Conservation (phyloP, 768 basidiomycete genomes). For the Leccinum incarnatum region DNA sequence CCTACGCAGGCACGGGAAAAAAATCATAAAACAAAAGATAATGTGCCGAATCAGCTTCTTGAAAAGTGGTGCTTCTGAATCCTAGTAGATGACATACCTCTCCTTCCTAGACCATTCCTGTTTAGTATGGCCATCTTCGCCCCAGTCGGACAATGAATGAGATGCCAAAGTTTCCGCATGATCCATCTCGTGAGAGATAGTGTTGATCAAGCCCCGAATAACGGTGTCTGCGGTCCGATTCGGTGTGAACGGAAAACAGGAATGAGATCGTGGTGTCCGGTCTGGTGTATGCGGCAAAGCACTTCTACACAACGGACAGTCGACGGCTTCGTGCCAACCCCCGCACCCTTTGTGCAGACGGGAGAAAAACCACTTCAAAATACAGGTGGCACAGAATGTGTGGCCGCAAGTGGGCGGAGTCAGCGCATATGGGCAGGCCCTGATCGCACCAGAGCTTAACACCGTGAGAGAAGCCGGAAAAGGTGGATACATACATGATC, state of each 20-base stretch:
- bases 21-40: neutral
- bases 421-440: constrained; percentile 55
- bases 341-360: constrained; percentile 61
- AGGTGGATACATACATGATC: constrained; percentile 39
- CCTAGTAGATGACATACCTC: constrained; percentile 38
- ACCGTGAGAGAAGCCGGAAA: constrained; percentile 4
- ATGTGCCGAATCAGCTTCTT: constrained; percentile 10
- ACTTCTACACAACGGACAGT: constrained; percentile 66
- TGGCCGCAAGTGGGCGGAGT: constrained; percentile 61
- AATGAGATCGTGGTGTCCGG: constrained; percentile 44
- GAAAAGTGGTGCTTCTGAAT: constrained; percentile 2
- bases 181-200: constrained; percentile 43
- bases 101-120: constrained; percentile 61
- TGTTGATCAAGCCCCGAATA: constrained; percentile 51
- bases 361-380: constrained; percentile 68
- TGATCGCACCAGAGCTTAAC: constrained; percentile 10
- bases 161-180: constrained; percentile 30
- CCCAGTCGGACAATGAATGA: constrained; percentile 47
- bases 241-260: constrained; percentile 61
- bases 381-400: constrained; percentile 65
- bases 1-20: constrained; percentile 31
- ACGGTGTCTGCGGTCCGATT: constrained; percentile 55
- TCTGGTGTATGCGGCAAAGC: constrained; percentile 51
- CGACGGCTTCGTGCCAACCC: constrained; percentile 63
- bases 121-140: constrained; percentile 46